Evolutionary conservation across 345 rosid species (phyloP), one percentile per base, ranked within the genome.

Genomic region (Pugionium dolabratum): DNA sequence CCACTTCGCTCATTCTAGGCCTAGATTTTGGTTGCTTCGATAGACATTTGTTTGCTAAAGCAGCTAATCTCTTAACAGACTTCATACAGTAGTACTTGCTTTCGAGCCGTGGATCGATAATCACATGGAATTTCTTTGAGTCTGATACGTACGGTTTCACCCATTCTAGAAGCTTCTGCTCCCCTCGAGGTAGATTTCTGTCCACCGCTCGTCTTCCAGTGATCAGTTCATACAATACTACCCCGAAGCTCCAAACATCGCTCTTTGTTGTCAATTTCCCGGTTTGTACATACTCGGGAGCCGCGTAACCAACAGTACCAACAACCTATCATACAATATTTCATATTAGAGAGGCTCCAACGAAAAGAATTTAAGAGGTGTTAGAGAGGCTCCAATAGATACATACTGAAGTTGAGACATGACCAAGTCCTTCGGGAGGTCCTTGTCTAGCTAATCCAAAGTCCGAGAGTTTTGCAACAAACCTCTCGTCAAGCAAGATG

Each of bases 201-300:
- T 88, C 97, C 51, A 94, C 42, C 1, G 86, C 96, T 69, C 90
- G 84, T 76, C 99, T 86, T 76, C 97, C 99, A 0, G 96, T 88
- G 70, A 94, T 85, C 44, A 94, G 86, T 75, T 94, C 99, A 25
- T 80, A 94, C 26, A 94, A 81, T 64, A 94, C 99, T 32, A 94
- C 99, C 4, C 99, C 99, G 51, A 88, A 94, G 80, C 99, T 94
- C 99, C 99, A 94, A 8, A 90, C 99, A 62, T 94, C 97, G 33
- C 96, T 94, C 84, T 94, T 94, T 4, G 92, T 87, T 30, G 99
- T 90, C 70, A 94, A 64, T 68, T 79, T 79, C 2, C 99, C 97
- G 0, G 95, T 86, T 54, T 90, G 96, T 59, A 90, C 96, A 68
- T 94, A 94, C 72, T 90, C 99, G 0, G 99, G 97, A 73, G 99